These are phyloP conservation scores for Russula olivacea DNA, from an alignment of 768 basidiomycete genomes.

Conservation along the genomic window DNA sequence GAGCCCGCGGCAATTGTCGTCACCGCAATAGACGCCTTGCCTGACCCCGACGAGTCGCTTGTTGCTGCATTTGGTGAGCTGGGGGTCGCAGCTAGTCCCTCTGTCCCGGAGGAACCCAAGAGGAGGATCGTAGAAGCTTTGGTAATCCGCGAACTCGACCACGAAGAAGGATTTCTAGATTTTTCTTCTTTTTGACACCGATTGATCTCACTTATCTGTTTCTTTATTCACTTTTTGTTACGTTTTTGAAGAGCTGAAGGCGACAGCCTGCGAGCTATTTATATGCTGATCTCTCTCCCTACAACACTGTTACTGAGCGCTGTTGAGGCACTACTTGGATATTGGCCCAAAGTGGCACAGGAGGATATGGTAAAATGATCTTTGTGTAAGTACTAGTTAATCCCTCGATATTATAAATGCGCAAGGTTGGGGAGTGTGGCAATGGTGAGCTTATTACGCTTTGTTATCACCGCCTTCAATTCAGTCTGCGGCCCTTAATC, in stretches of 20 bases:
- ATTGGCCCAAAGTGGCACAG: neutral
- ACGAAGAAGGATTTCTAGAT: conserved; percentile 72
- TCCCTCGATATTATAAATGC: neutral
- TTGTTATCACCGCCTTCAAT: too few species aligned
- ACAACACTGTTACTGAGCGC: neutral
- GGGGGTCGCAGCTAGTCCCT: conserved; percentile 26
- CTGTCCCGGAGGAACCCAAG: conserved; percentile 29
- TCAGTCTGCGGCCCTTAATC: too few species aligned
- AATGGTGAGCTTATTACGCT: too few species aligned
- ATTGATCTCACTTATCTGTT: neutral
- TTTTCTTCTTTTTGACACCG: conserved; percentile 50
- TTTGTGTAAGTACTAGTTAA: neutral
- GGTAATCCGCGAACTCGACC: conserved; percentile 68
- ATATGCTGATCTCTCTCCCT: neutral
- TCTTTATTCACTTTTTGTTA: neutral
- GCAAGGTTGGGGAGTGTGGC: too few species aligned
- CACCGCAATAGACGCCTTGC: neutral
- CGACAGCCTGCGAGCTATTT: neutral
- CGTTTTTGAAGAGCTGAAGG: neutral
- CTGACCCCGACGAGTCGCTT: neutral
- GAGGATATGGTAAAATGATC: neutral
- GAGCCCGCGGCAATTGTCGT: neutral
- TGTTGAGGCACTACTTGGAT: neutral
- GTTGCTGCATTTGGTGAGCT: conserved; percentile 25
- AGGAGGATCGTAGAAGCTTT: conserved; percentile 78